phyloP scores from a whole-genome alignment of 352 stramenopile species.

The Globisporangium spinosum region DNA sequence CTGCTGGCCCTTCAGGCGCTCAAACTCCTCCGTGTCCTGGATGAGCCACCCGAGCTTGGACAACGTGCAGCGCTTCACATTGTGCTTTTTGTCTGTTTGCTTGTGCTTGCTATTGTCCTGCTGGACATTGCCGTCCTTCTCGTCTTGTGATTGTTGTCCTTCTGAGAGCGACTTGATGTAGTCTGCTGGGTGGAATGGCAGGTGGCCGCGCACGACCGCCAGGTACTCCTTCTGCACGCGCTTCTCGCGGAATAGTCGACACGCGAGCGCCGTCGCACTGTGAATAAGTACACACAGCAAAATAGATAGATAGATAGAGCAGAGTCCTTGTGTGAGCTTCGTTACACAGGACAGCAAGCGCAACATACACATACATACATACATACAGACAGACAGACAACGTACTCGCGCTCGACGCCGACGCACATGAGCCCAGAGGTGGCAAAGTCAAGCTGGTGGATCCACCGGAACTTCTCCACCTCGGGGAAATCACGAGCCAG shows the following conservation, averaged over 20 bases:
- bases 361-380: no score
- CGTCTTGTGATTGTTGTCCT: neutral
- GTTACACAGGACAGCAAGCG: neutral
- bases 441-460: conserved; percentile 90
- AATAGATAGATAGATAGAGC: neutral
- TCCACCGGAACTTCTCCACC: conserved; percentile 83
- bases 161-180: conserved; percentile 8
- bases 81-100: neutral
- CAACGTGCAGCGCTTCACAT: conserved; percentile 43
- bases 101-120: neutral
- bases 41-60: conserved; percentile 67
- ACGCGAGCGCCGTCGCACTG: conserved; percentile 64
- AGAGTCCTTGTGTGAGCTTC: neutral
- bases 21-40: conserved; percentile 68
- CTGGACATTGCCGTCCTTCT: neutral
- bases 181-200: conserved; percentile 54
- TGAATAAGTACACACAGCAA: neutral
- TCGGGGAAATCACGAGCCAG: conserved; percentile 68
- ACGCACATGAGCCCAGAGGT: conserved; percentile 86
- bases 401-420: conserved; percentile 64
- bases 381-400: neutral
- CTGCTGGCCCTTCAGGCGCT: conserved; percentile 46
- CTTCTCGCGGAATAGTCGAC: conserved; percentile 75
- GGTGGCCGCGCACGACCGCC: conserved; percentile 67
- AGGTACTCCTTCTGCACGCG: conserved; percentile 84